Evolutionary conservation across 31 red algal species (phyloP).

Genomic region (Porphyra umbilicalis): DNA sequence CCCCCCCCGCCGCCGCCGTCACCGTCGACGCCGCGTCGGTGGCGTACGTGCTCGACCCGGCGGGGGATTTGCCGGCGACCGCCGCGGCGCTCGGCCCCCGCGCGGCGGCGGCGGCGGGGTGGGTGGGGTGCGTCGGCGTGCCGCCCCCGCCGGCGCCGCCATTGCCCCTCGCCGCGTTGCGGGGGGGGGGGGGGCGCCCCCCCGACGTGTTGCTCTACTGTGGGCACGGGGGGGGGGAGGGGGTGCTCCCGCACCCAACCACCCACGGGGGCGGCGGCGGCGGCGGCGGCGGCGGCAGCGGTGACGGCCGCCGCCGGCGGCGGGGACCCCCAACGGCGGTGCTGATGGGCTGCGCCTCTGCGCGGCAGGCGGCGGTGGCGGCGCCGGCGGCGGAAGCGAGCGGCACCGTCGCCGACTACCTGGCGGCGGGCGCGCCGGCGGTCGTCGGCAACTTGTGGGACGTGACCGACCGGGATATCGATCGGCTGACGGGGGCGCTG

Average conservation of each 20-base stretch:
- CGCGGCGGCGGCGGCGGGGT: constrained; percentile 3
- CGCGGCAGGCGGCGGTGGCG: constrained; percentile 15
- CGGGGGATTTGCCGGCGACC: constrained; percentile 54
- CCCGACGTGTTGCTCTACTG: constrained; percentile 71
- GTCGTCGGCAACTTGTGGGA: constrained; percentile 96
- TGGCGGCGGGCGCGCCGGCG: constrained; percentile 44
- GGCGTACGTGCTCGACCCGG: constrained; percentile 73
- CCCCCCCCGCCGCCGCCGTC: neutral
- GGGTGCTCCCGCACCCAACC: constrained; percentile 32
- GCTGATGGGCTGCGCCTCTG: constrained; percentile 89
- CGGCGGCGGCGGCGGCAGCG: constrained; percentile 6
- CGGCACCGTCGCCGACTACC: constrained; percentile 52
- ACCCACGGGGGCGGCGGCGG: neutral
- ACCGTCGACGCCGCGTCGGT: constrained; percentile 10
- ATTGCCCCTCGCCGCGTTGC: neutral
- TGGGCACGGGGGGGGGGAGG: constrained; percentile 85
- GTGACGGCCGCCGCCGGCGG: too few species aligned
- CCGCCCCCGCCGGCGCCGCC: neutral
- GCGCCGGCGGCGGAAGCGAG: constrained; percentile 29
- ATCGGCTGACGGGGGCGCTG: constrained; percentile 66
- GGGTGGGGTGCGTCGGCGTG: constrained; percentile 33
- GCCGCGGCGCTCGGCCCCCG: constrained; percentile 31
- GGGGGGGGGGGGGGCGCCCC: neutral
- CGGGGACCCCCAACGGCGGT: constrained; percentile 40
- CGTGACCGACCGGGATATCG: constrained; percentile 83